Evolutionary conservation across 75 land plant genomes (phyloP), one percentile per base, ranked within the genome.

Genomic region (Cryptomeria japonica): DNA sequence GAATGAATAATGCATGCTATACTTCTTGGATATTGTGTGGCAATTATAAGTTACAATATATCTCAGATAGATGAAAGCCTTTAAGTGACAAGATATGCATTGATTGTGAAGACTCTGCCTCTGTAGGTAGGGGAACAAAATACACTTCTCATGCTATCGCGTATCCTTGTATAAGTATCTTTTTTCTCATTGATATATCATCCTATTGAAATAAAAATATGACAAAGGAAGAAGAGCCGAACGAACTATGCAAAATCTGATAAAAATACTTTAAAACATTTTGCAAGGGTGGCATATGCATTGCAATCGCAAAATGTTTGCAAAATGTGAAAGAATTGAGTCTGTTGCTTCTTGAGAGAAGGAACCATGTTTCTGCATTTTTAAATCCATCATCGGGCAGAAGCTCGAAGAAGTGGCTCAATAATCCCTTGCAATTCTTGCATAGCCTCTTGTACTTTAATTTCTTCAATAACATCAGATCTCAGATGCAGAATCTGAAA

Each of bases 371-470:
- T 58, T 19, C 64, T 58, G 55, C 64, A 58, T 72, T 72, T n/a
- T 72, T 72, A n/a, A 9, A 80, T 39, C 49, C 12, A 41, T 90
- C 87, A 91, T 86, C 80, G 87, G 86, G 18, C 78, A 85, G 90
- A 90, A 42, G 90, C 55, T 39, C 75, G 53, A 58, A 91, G 68
- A 28, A 94, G 87, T 41, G 95, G 92, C 32, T 94, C 87, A 83
- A 94, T 88, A 76, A 96, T 89, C 37, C 98, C 99, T 85, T 95
- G 99, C 84, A 97, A 93, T 87, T 96, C 94, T 75, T 89, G 93
- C 90, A 97, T 87, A 34, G 94, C 90, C 36, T 91, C 87, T 49
- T 95, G 98, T 82, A 95, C 88, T 80, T 88, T 80, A 13, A 95
- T 85, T 84, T 98, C 99, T 73, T 92, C 93, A 44, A 83, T 87